These are phyloP conservation scores for Fusarium lyarnte DNA, from an alignment of 2,329 filamentous ascomycete species.

Conservation along the genomic window DNA sequence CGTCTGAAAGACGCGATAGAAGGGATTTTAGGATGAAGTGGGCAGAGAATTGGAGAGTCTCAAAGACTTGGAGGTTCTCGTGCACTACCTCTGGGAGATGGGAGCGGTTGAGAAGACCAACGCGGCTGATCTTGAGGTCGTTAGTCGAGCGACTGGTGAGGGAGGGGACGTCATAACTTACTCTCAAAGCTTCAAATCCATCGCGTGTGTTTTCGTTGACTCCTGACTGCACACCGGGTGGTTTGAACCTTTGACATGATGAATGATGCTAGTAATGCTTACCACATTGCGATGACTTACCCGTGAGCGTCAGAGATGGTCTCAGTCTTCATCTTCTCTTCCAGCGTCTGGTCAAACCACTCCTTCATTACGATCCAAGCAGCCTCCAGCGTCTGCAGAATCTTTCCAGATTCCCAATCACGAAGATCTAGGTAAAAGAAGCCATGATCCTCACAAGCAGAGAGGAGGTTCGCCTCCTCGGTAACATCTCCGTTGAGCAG, in stretches of 20 bases:
- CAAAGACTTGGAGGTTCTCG: neutral
- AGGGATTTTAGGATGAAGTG: neutral
- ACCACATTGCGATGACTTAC: accelerated
- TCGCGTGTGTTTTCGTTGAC: neutral
- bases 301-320: neutral
- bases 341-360: neutral
- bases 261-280: accelerated
- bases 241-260: neutral
- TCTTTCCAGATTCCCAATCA: neutral
- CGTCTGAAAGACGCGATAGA: neutral
- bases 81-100: neutral
- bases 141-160: neutral
- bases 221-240: neutral
- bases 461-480: neutral
- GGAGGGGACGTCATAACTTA: accelerated
- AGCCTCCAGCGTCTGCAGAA: neutral
- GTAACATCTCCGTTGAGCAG: neutral
- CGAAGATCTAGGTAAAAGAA: neutral
- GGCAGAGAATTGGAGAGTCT: neutral
- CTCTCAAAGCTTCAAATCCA: neutral
- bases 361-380: neutral
- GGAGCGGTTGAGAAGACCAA: neutral
- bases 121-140: neutral
- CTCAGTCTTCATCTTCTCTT: neutral
- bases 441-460: neutral